Evolutionary conservation across 768 basidiomycete genomes (phyloP), one percentile per base, ranked within the genome.

Genomic region (Pisolithus tinctorius): DNA sequence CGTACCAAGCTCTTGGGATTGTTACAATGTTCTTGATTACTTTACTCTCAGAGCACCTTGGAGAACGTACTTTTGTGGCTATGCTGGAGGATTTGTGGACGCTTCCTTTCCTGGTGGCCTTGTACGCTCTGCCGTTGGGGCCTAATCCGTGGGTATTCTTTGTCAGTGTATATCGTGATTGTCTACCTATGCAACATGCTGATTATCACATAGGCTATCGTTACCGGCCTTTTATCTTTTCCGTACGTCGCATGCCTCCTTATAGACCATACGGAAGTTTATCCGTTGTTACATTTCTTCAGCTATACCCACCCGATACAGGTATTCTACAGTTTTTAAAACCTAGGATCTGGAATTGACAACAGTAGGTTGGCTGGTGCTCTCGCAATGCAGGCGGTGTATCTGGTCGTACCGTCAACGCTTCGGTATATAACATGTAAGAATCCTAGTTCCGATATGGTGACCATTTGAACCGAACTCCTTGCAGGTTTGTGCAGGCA

Each of bases 331-430:
- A 7, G 8, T 6, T 27, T 34, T 14, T n/a, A 1, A 23, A 8
- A 9, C 0, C 20, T 44, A 4, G 38, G 6, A 40, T n/a, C 3
- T 38, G 8, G 26, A 14, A 34, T 51, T 11, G 45, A 0, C 7
- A 10, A 4, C 23, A 37, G 30, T 37, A 71, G 67, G 76, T 80
- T 8, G 79, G 65, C 23, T 82, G 79, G 81, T 79, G 77, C 56
- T 82, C 80, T 11, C 74, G 79, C 29, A 82, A 83, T 52, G 70
- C 80, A 0, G 81, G 80, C 29, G 78, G 73, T 2, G 81, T 83
- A 11, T 79, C 80, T 6, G 78, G 78, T 51, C 70, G 80, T 10
- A 82, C 80, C 0, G 79, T 82, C 46, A 80, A 79, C 48, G 80
- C 78, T 0, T 81, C 81, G 1, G 44, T 82, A 43, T 82, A 81